phyloP scores from a whole-genome alignment of 2,329 filamentous ascomycete species.

The Ceratocystiopsis brevicomis region DNA sequence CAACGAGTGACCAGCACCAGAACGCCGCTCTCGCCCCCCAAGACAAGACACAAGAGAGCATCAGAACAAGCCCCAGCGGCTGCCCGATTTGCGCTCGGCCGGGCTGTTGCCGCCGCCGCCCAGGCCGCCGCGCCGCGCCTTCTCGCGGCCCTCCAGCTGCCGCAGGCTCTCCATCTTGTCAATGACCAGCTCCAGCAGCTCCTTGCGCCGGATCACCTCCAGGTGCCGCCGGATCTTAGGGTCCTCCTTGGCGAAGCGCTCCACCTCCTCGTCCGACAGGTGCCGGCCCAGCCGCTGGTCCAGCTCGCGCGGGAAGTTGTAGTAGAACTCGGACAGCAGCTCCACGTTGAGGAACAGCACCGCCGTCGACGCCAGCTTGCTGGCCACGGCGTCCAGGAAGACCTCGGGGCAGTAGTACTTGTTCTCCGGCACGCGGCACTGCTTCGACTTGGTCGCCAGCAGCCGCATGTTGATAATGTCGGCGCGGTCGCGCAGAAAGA shows the following conservation, averaged over 20 bases:
- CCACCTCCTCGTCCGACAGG: conserved; percentile 60
- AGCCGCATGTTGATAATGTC: conserved; percentile 84
- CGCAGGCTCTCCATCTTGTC: conserved; percentile 89
- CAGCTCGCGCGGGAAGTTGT: conserved; percentile 86
- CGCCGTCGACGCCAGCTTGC: conserved; percentile 84
- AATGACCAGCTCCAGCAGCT: conserved; percentile 77
- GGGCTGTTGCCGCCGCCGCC: conserved; percentile 3
- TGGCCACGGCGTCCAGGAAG: conserved; percentile 91
- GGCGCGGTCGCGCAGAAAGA: conserved; percentile 82
- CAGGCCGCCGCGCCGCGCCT: conserved; percentile 29
- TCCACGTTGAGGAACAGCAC: conserved; percentile 97
- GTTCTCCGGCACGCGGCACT: conserved; percentile 66
- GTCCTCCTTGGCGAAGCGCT: conserved; percentile 83
- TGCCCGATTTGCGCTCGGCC: conserved; percentile 3
- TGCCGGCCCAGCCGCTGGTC: conserved; percentile 71
- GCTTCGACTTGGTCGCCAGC: conserved; percentile 71
- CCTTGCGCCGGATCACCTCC: conserved; percentile 81
- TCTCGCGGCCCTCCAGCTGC: conserved; percentile 60
- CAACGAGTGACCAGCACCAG: background rate
- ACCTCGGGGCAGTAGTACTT: conserved; percentile 96
- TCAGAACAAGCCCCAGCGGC: conserved; percentile 8
- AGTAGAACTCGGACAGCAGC: conserved; percentile 90
- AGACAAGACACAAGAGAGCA: background rate
- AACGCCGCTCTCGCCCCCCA: too few relatives aligned
- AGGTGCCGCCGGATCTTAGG: conserved; percentile 75